Conservation (phyloP, 2,329 filamentous ascomycete genomes). For the Talaromyces funiculosus region DNA sequence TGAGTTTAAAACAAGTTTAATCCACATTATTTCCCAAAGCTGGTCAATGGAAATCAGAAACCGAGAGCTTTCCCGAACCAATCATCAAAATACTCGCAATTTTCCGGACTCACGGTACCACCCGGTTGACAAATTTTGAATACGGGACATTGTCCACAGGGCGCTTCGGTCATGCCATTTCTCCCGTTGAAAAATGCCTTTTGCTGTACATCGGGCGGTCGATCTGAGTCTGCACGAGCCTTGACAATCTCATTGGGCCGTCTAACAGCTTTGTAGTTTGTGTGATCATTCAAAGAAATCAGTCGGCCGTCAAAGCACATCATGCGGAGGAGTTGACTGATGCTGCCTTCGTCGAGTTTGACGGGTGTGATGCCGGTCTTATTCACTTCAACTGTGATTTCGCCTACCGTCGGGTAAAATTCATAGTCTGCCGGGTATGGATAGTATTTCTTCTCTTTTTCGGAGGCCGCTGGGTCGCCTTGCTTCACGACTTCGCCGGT, state of each 20-base stretch:
- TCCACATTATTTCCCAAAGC: not conserved
- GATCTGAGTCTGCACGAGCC: conserved; percentile 15
- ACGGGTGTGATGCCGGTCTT: conserved; percentile 65
- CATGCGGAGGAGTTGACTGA: conserved; percentile 80
- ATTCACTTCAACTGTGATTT: conserved; percentile 71
- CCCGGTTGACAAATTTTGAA: conserved; percentile 89
- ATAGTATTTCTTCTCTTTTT: conserved; percentile 33
- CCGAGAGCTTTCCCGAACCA: conserved; percentile 58
- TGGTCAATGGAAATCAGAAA: conserved; percentile 22
- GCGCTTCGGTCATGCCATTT: conserved; percentile 80
- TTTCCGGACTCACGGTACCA: conserved; percentile 81
- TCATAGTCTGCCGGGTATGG: conserved; percentile 61
- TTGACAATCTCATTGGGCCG: conserved; percentile 29
- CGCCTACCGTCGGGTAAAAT: conserved; percentile 72
- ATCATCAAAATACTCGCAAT: conserved; percentile 83
- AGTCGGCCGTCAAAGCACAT: conserved; percentile 83
- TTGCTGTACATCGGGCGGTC: conserved; percentile 3
- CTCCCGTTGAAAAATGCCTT: conserved; percentile 41
- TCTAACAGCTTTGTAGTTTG: conserved; percentile 45
- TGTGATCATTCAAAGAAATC: conserved; percentile 52
- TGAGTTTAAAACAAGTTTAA: not conserved
- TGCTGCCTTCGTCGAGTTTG: conserved; percentile 63
- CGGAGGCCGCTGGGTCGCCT: conserved; percentile 14
- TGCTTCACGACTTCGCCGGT: conserved; percentile 20
- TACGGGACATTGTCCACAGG: conserved; percentile 87